Evolutionary conservation across 805 yeast species (phyloP), one percentile per base, ranked within the genome.

Genomic region (Teunomyces panamensis): DNA sequence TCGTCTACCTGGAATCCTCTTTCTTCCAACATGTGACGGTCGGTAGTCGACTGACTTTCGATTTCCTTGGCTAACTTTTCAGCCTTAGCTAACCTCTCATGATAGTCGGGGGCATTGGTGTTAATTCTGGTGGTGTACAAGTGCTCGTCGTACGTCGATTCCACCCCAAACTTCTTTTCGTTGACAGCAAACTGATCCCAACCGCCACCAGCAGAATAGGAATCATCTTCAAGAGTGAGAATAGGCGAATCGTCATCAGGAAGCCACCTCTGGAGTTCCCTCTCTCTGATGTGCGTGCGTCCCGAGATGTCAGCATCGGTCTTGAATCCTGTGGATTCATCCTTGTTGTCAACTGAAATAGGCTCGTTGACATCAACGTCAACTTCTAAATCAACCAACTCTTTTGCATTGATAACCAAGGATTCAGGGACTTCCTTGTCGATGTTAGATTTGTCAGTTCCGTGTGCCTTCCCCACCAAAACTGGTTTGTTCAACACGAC

Each of bases 141-240:
- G 63, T 83, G 83, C 67, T 92, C 98, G 63, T 91, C 92, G 64
- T 78, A 87, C 30, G 89, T 79, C 0, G 96, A 84, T 54, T 80
- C 84, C 43, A 94, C 85, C 33, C 97, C 97, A 65, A 94, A 94
- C 67, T 87, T 85, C 49, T 82, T 78, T 63, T 88, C 86, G 66
- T 94, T 94, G n/a, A 82, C 92, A 46, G 87, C 86, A 68, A 94
- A 94, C 71, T 94, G 99, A 68, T 94, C 97, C 98, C 98, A 94
- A 8, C 63, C 60, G 11, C 66, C 69, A 17, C 52, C 51, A 7
- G 57, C 56, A 3, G 46, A 34, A 8, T 51, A 36, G 29, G 49
- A 44, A 17, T 60, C 63, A 32, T 74, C 79, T 11, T 75, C 80
- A 26, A 79, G 63, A 0, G 64, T 39, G 35, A 68, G 49, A 3